Evolutionary conservation across 169 alveolate species (phyloP), one percentile per base, ranked within the genome.

Genomic region (Plasmodium coatneyi): DNA sequence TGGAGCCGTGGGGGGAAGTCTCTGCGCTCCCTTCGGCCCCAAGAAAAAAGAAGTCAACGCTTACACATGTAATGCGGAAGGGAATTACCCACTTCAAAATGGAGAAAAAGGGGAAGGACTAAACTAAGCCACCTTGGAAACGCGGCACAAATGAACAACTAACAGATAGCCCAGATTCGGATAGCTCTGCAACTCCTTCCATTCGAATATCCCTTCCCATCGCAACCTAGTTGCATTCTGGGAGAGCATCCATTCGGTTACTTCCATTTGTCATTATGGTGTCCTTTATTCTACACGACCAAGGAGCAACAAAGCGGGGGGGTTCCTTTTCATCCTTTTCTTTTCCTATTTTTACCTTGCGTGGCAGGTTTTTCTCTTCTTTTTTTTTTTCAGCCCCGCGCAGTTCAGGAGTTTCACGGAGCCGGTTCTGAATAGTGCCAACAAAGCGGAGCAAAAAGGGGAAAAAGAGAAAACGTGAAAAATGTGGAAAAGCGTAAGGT

Each of bases 301-400:
- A 16, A 3, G 60, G 60, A 49, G 60, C 60, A 49, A 7, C 25
- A 49, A 49, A 49, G 60, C 25, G 19, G 19, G 19, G 19, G 60
- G 25, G 22, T 10, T 66, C 32, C 30, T 66, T n/a, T 66, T 66
- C 36, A 9, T 66, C 36, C 36, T 66, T 66, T 66, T 66, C n/a
- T 60, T 60, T 82, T 1, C 36, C 5, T 82, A 0, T 56, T 82
- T 60, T 66, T 60, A 66, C 82, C 78, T 79, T 12, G 72, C 80
- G 5, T 49, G 60, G 81, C 90, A 78, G 9, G 82, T 79, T 89
- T 78, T 78, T 66, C 49, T 89, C 82, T 89, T 89, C 36, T 46
- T 89, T 54, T 89, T 89, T 80, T 89, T 89, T 43, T 89, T 89
- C 49, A 89, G 14, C 22, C 94, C 94, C 5, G 89, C 81, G 46